Evolutionary conservation across 1,139 yeast species (phyloP), one percentile per base, ranked within the genome.

Genomic region (Lizanozyma gosingica): DNA sequence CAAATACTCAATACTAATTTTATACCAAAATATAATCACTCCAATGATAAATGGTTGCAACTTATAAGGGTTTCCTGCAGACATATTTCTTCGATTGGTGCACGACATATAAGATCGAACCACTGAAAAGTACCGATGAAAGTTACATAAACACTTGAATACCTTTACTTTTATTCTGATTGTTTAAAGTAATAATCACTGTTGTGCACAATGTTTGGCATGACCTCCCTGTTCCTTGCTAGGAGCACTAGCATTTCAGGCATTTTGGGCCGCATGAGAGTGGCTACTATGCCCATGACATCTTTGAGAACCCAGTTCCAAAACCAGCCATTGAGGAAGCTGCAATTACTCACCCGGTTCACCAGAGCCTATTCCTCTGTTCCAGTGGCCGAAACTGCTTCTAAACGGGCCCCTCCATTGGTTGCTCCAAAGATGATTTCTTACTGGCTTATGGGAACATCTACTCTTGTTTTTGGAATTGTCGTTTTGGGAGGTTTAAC

Each of bases 401-500:
- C 9, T 22, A 22, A 22, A 11, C 6, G 11, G 9, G 6, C 11
- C 9, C 29, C 29, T 22, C 29, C 29, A 22, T 22, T 22, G 11
- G 29, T 22, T 6, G 29, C 29, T 22, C 29, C 29, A 22, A 22
- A 22, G 6, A 22, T 6, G 11, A 22, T 86, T 4, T 97, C 95
- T 0, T 85, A 83, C 56, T 84, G 97, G 90, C 72, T 94, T 40
- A 63, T 92, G 15, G 94, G 94, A n/a, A 82, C 94, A 1, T 85
- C 97, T 1, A 82, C 86, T 1, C 67, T 92, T 22, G 96, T 94
- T 2, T 92, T 92, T 60, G 96, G 95, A 36, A 94, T 94, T 45
- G 97, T 92, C 14, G 83, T 94, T n/a, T 70, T 94, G 4, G 99
- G 98, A 39, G 99, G 99, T 0, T 71, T 94, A 40, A 94, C 98